Base-by-base conservation (phyloP, 2,329 filamentous ascomycete genomes). In the Gnomoniopsis smithogilvyi region DNA sequence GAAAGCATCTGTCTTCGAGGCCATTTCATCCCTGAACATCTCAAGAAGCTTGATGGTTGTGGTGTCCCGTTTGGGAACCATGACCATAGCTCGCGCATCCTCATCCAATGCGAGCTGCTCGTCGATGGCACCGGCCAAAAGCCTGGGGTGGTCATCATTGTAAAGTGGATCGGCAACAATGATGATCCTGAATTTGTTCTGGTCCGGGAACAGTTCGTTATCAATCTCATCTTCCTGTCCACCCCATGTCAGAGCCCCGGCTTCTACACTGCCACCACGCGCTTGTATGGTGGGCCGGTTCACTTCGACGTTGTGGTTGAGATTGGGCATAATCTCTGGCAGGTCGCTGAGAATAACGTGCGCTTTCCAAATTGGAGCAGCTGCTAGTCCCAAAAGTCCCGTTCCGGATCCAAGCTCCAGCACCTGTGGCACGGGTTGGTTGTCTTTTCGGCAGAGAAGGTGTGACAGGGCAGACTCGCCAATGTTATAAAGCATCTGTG, bases 391-490 rank as follows among this genome's bases (percentile, higher is more conserved):
- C 11, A 96, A 83, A n/a, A 99, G 81, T 0, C 94, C 94, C 0
- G 94, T 98, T 0, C 95, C 94, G 0, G 94, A 88, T 3, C 94
- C 95, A 2, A 98, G 81, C 70, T 98, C 94, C 10, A 98, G 79
- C 1, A 86, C 76, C 4, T 69, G 64, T 17, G 74, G 67, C 4
- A 67, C 61, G 34, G 70, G 61, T 47, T 69, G 63, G 48, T 69
- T 67, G 10, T 72, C 62, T 14, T 69, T 69, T 57, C 71, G 67
- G 43, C 72, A 69, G 17, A 85, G 73, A 8, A 83, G 65, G 47
- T 78, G 74, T 34, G 76, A 76, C 22, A 85, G 67, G 0, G 76
- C 73, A 15, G 72, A 77, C 47, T 70, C 72, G 8, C 69, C 73
- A 43, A 86, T 75, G 14, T 68, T 68, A 21, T 77, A 77, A 26